Evolutionary conservation across 2,329 filamentous ascomycete genomes (phyloP), one percentile per base, ranked within the genome.

Genomic region (Fusarium sp.): DNA sequence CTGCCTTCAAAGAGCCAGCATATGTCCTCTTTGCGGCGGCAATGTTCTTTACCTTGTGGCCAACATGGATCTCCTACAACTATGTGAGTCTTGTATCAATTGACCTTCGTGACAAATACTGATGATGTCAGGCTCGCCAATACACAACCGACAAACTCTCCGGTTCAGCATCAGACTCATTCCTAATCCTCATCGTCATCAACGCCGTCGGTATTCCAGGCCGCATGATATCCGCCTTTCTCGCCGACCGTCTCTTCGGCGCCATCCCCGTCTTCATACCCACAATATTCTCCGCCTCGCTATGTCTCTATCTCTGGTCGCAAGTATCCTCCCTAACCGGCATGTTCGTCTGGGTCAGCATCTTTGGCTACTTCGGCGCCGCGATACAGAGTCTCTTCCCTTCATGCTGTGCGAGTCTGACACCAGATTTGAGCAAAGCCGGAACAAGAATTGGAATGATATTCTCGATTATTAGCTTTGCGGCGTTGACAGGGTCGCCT

Each of bases 311-410:
- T 33, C 84, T 83, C 30, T 92, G 90, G 90, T 84, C 86, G 0
- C 86, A 85, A 0, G 87, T 92, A 1, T 61, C 72, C 9, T 74
- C 70, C 10, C 70, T 81, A 1, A 58, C 75, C 0, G 79, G 72
- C 2, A 74, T 75, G 28, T 93, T 92, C 75, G 85, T 83, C 2
- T 94, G 92, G 86, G 83, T 88, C 0, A 82, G 85, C 1, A 84
- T 91, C 62, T 93, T 92, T 76, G 92, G 92, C 3, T 83, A 93
- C 53, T 86, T 86, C 5, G 89, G 86, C 0, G 91, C 90, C 0
- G 90, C 86, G 0, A 88, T 93, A 51, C 91, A 93, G 80, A 86
- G 87, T 12, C 78, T 94, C 16, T 93, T 93, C 74, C 91, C 92
- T 0, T 89, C 91, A 0, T 79, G 80, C 11, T 70, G 79, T 18